These are phyloP conservation scores for Acephala macrosclerotiorum DNA, from an alignment of 2,329 filamentous ascomycete species.

Conservation along the genomic window DNA sequence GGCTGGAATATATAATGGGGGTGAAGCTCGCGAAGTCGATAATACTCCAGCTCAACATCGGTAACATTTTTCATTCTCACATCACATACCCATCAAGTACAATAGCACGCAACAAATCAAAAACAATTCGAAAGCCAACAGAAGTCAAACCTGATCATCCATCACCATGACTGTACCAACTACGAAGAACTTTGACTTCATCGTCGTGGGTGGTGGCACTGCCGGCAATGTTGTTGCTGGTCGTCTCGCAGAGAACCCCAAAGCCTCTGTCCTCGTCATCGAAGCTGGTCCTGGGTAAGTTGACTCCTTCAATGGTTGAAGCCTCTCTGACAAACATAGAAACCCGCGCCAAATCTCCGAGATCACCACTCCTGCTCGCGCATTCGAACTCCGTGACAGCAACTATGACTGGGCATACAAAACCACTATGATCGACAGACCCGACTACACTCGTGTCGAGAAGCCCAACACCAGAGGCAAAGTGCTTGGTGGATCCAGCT, in stretches of 20 bases:
- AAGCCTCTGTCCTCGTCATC: conserved; percentile 55
- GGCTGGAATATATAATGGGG: neutral
- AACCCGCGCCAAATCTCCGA: conserved; percentile 58
- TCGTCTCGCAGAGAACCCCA: conserved; percentile 58
- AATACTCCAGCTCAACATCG: neutral
- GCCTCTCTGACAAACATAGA: neutral
- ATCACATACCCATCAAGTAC: neutral
- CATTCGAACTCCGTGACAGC: conserved; percentile 60
- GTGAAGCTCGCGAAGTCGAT: neutral
- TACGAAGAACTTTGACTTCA: conserved; percentile 48
- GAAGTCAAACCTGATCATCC: neutral
- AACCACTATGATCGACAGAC: conserved; percentile 64
- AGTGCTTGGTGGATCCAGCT: conserved; percentile 55
- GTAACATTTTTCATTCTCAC: neutral
- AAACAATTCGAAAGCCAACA: neutral
- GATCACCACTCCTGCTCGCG: conserved; percentile 60
- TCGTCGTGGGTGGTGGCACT: conserved; percentile 52
- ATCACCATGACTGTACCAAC: conserved; percentile 4
- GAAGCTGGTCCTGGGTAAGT: conserved; percentile 50
- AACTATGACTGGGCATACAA: conserved; percentile 68
- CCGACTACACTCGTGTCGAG: conserved; percentile 66
- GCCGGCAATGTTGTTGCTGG: conserved; percentile 57
- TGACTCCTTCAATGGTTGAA: neutral
- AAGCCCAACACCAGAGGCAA: conserved; percentile 63
- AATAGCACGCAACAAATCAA: neutral